Base-by-base conservation (phyloP, 495 filamentous ascomycete species). In the Neurospora sp. region DNA sequence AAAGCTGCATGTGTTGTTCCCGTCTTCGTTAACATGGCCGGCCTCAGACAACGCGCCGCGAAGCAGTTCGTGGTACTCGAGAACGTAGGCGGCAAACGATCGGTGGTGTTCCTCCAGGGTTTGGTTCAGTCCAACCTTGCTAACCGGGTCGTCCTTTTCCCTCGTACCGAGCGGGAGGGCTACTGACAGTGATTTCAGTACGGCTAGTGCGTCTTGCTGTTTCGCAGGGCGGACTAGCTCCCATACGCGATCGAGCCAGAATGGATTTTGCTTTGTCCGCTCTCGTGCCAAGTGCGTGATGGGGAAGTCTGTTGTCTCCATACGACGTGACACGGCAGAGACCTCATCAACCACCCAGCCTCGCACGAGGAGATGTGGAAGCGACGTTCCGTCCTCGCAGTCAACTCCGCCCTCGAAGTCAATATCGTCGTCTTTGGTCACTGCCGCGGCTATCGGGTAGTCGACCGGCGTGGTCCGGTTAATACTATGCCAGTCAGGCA, bases 401-500 rank as follows among this genome's bases (percentile, higher is more conserved):
- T 45, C 20, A 9, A 31, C 53, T 6, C 48, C 72, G 0, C 72
- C 74, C 8, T 37, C n/a, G 9, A 76, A 69, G 7, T 41, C 8
- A 27, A 76, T 76, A 3, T 38, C 27, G 27, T 31, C 37, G 35
- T 73, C 71, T n/a, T 45, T 31, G 10, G 22, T 40, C 4, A 1
- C 40, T 3, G 69, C 48, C 1, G 69, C 71, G 59, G 41, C 9
- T 14, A 38, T 20, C 9, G 69, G 69, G 40, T 70, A 75, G 22
- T 71, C 48, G n/a, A 73, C 18, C 20, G 74, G 74, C 40, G 74
- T 75, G 9, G 74, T 75, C 1, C 74, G 71, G 74, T 75, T 75
- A 48, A 75, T 75, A 71, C 71, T 73, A n/a, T 75, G 74, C 74
- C 74, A 75, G 72, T 75, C 74, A 20, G 74, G 71, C 45, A 73